These are phyloP conservation scores for Dianthus caryophyllus DNA, from an alignment of 148 eudicot genomes.

Conservation along the genomic window DNA sequence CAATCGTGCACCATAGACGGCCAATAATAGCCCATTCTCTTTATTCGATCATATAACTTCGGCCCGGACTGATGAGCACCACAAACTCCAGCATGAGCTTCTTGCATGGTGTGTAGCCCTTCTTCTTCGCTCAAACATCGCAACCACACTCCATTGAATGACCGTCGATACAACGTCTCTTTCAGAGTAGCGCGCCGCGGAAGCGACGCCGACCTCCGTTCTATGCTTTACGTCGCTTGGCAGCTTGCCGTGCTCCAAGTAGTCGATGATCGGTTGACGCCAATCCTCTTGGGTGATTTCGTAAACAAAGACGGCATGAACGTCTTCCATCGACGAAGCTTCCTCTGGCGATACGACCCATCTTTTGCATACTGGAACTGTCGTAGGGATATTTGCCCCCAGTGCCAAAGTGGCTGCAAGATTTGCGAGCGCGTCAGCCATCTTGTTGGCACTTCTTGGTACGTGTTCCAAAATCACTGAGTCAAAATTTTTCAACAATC, in stretches of 20 bases:
- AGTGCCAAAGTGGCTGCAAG: no score
- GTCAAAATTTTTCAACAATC: background rate
- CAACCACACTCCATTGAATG: no score
- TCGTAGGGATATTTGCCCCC: no score
- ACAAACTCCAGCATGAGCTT: no score
- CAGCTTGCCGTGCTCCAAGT: background rate
- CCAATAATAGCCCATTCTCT: no score
- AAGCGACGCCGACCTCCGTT: background rate
- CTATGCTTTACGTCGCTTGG: background rate
- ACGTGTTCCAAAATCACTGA: background rate
- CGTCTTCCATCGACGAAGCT: background rate
- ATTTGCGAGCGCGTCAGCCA: no score
- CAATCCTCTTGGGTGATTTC: background rate
- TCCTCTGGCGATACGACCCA: background rate
- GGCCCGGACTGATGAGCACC: no score
- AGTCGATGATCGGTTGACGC: background rate
- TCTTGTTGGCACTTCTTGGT: conserved; percentile 2
- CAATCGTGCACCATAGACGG: background rate
- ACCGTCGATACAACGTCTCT: background rate
- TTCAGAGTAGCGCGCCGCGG: background rate
- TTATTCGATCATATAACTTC: no score
- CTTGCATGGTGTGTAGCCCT: no score
- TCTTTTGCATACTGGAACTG: background rate
- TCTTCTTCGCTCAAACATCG: no score
- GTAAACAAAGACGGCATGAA: background rate